These are phyloP conservation scores for Cicer bijugum DNA, from an alignment of 306 rosid genomes.

Conservation along the genomic window DNA sequence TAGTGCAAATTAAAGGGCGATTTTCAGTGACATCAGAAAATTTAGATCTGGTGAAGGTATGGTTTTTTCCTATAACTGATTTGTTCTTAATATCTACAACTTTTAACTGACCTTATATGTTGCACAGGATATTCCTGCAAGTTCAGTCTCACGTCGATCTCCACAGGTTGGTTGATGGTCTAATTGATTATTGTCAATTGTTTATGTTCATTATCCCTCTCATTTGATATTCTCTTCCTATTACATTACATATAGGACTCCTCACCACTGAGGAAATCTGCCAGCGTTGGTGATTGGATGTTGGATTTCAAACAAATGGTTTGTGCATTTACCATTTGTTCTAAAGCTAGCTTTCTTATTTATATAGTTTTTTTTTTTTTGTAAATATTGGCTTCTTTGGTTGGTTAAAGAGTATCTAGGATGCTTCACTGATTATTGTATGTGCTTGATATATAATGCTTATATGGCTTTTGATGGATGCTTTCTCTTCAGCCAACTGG, in stretches of 20 bases:
- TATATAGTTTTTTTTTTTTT: conserved; percentile 1
- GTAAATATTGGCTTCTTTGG: conserved; percentile 38
- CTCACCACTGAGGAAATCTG: conserved; percentile 78
- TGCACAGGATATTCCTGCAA: conserved; percentile 87
- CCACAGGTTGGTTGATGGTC: conserved; percentile 75
- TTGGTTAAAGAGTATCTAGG: conserved; percentile 20
- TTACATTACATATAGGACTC: conserved; percentile 66
- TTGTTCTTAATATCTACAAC: conserved; percentile 24
- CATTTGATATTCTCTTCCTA: conserved; percentile 45
- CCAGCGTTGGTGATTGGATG: conserved; percentile 96
- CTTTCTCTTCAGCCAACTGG: conserved; percentile 62
- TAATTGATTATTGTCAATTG: conserved; percentile 24
- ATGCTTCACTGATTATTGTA: conserved; percentile 31
- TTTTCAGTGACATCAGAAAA: conserved; percentile 98
- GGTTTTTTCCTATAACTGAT: conserved; percentile 14
- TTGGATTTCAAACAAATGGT: conserved; percentile 83
- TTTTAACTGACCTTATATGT: conserved; percentile 58
- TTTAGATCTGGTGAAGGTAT: conserved; percentile 95
- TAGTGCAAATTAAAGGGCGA: conserved; percentile 96
- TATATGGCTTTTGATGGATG: conserved; percentile 37
- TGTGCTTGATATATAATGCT: conserved; percentile 24
- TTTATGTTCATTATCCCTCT: conserved; percentile 29
- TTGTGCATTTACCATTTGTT: conserved; percentile 41
- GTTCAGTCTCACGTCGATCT: conserved; percentile 81
- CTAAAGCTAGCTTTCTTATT: conserved; percentile 18